These are phyloP conservation scores for Paramecium tetraurelia DNA, from an alignment of 73 alveolate species.

Conservation along the genomic window DNA sequence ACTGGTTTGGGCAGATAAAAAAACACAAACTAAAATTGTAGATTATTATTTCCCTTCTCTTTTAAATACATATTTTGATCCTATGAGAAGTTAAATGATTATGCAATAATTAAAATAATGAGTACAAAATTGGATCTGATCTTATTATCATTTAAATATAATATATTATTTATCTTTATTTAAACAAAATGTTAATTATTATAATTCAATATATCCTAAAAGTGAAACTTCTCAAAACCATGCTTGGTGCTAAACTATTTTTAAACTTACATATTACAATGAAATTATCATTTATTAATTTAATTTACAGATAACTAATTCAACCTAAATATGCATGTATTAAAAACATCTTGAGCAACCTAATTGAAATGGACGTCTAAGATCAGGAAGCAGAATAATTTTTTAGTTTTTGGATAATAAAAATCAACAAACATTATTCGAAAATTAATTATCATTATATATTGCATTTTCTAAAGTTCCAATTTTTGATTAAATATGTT, in stretches of 20 bases:
- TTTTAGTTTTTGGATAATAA: not conserved
- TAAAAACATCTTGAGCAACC: not conserved
- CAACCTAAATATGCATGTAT: not conserved
- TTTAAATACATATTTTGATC: slow-evolving; percentile 39
- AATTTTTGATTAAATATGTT: not conserved
- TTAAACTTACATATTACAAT: not conserved
- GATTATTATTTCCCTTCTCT: slow-evolving; percentile 57
- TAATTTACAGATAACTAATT: not conserved
- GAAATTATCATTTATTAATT: not conserved
- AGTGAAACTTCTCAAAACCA: not conserved
- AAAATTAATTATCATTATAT: not conserved
- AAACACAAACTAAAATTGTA: not conserved
- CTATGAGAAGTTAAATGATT: not conserved
- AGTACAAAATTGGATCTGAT: not conserved
- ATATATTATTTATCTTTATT: too few species aligned
- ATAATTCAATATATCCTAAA: not conserved
- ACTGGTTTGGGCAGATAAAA: slow-evolving; percentile 61
- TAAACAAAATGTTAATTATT: not conserved
- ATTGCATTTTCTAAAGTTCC: not conserved
- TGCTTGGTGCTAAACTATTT: not conserved
- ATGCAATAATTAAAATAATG: not conserved
- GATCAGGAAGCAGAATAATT: not conserved
- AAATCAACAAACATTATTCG: not conserved
- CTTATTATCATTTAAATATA: too few species aligned
- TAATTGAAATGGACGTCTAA: not conserved